Evolutionary conservation across 2,329 filamentous ascomycete species (phyloP).

Genomic region (Fusarium keratoplasticum): DNA sequence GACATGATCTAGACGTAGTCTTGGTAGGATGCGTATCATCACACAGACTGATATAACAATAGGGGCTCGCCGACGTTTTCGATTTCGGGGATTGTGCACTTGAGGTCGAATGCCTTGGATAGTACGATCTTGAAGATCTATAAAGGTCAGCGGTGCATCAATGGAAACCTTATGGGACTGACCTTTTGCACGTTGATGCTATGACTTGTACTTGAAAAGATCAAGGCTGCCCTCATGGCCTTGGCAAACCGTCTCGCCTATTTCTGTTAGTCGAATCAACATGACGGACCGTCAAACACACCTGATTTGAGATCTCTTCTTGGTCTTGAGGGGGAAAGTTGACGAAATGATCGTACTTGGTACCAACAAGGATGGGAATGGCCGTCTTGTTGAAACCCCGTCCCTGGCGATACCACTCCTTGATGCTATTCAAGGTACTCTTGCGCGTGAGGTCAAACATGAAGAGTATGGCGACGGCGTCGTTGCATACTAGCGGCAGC

Average conservation of each 20-base stretch:
- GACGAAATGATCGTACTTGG: conserved; percentile 99
- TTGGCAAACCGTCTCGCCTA: conserved; percentile 96
- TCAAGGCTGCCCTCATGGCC: conserved; percentile 96
- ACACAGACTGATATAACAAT: conserved; percentile 82
- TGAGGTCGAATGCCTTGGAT: conserved; percentile 97
- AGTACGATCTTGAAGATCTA: conserved; percentile 99
- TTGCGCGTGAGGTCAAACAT: conserved; percentile 99
- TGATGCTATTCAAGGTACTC: conserved; percentile 98
- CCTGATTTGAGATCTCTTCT: conserved; percentile 97
- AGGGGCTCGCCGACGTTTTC: conserved; percentile 97
- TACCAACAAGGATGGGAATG: conserved; percentile 97
- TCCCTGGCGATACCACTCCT: conserved; percentile 99
- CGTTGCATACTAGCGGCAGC: conserved; percentile 98
- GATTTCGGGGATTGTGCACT: conserved; percentile 99
- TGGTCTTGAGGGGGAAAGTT: conserved; percentile 98
- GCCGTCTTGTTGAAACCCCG: conserved; percentile 99
- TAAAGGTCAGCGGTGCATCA: conserved; percentile 5
- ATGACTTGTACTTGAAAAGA: conserved; percentile 98
- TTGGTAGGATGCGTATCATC: conserved; percentile 20
- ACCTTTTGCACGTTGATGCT: conserved; percentile 99
- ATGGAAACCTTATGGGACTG: conserved; percentile 24
- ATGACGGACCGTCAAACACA: conserved; percentile 51
- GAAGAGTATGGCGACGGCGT: conserved; percentile 97
- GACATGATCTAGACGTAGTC: background rate
- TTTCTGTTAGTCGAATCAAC: conserved; percentile 16